phyloP scores from a whole-genome alignment of 495 filamentous ascomycete genomes.

The Daldinia decipiens region DNA sequence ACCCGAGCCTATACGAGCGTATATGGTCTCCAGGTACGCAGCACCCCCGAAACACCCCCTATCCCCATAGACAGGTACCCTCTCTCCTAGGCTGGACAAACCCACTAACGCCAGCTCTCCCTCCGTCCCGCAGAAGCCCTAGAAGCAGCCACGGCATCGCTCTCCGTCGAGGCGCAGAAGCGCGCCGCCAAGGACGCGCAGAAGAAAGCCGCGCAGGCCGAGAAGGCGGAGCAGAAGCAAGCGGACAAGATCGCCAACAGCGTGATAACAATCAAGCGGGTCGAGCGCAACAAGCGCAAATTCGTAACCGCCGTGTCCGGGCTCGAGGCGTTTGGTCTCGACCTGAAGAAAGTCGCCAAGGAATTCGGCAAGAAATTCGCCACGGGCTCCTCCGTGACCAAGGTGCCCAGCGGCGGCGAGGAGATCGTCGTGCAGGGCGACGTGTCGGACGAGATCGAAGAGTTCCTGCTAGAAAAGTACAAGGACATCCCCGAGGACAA shows the following conservation, averaged over 20 bases:
- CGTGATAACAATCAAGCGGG: constrained; percentile 91
- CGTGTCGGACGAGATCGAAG: constrained; percentile 91
- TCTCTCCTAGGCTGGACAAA: not conserved
- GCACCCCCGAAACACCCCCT: not conserved
- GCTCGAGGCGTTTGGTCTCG: constrained; percentile 87
- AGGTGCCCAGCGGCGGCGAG: constrained; percentile 83
- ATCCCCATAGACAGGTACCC: not conserved
- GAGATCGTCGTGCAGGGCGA: constrained; percentile 99
- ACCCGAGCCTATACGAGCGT: constrained; percentile 75
- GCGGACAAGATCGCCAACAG: constrained; percentile 78
- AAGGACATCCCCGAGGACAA: constrained; percentile 89
- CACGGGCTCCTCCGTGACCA: constrained; percentile 91
- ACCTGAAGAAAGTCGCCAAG: constrained; percentile 92
- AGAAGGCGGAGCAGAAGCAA: constrained; percentile 80
- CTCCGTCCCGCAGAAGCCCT: constrained; percentile 71
- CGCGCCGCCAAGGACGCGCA: constrained; percentile 92
- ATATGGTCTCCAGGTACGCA: constrained; percentile 85
- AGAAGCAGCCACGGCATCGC: constrained; percentile 80
- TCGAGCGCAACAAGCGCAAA: constrained; percentile 98
- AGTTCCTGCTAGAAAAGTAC: constrained; percentile 88
- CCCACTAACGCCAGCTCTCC: constrained; percentile 29
- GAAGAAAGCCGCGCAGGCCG: constrained; percentile 95
- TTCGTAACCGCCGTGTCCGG: constrained; percentile 91
- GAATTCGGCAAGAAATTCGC: constrained; percentile 94
- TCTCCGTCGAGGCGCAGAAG: constrained; percentile 89